Base-by-base conservation (phyloP, 257 asterid species). In the Datura wrightii region DNA sequence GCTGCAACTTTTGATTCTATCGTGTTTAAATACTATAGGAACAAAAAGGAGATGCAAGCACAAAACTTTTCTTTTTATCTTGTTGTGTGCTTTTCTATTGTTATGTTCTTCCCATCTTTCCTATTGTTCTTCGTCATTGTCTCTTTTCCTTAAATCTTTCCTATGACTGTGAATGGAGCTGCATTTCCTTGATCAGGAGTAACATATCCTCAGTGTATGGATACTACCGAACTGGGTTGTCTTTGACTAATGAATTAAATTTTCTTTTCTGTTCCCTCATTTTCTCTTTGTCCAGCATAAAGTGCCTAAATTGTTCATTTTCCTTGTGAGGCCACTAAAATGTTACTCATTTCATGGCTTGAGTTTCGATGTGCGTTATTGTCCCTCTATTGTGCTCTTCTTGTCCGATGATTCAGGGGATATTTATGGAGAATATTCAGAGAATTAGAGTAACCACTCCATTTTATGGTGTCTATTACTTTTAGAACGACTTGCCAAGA, bases 21-120 rank as follows among this genome's bases (percentile, higher is more conserved):
- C 13, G 1, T 8, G 53, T 41, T 69, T 69, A 69, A 69, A 69
- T 41, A 69, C 34, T 69, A 9, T 39, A 69, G 79, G 53, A 69
- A 8, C 79, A 41, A 39, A 67, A 69, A 69, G 79, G 78, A 67
- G 50, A 67, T 67, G 53, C 79, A 39, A 16, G n/a, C 78, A 67
- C 6, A 37, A 31, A 67, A 69, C 8, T 69, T 39, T 39, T 24
- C 31, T 24, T 24, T 5, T 15, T 69, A 41, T 39, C 14, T 3
- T 69, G 52, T 8, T 69, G 52, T 69, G 52, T 69, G 78, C 78
- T 39, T 69, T 39, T 7, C 31, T 15, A 39, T 39, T 69, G 31
- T 69, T 16, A 4, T 8, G 52, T 39, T 67, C 78, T 39, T 67
- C 31, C 78, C 52, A 39, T 39, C 1, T 14, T 67, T 67, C 78